Conservation (phyloP, 2,329 filamentous ascomycete genomes). For the Botrytis tulipae region DNA sequence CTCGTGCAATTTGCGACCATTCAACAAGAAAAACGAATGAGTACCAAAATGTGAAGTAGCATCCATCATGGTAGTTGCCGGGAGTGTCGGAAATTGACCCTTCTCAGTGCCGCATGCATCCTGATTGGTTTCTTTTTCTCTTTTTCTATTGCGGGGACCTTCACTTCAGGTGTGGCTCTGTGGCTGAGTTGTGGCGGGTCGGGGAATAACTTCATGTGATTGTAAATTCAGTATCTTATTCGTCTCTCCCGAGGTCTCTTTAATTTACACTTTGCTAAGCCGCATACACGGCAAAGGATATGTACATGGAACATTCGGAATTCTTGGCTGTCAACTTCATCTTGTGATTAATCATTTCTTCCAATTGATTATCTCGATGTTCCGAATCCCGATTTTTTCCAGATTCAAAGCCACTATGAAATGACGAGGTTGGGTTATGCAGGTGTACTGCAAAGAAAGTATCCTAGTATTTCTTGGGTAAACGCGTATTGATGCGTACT, state of each 20-base stretch:
- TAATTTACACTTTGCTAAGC: conserved; percentile 6
- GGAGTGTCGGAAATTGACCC: background rate
- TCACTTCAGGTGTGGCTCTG: background rate
- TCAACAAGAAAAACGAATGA: background rate
- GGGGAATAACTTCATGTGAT: background rate
- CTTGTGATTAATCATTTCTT: background rate
- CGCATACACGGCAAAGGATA: background rate
- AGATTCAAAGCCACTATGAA: background rate
- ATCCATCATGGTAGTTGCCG: conserved; percentile 1
- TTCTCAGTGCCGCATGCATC: background rate
- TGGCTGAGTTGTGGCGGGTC: background rate
- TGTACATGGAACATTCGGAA: background rate
- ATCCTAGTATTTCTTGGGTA: background rate
- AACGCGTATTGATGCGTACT: background rate
- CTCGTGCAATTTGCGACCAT: background rate
- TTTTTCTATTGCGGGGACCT: background rate
- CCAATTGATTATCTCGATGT: background rate
- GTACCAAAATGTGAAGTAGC: background rate
- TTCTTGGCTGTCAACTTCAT: background rate
- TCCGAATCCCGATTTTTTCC: background rate
- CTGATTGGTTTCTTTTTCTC: background rate
- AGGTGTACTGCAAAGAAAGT: background rate
- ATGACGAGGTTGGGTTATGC: conserved; percentile 14
- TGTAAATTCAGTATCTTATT: background rate
- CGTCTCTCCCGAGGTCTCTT: background rate